Conservation (phyloP, 768 basidiomycete genomes). For the Boletus eberwhitei region DNA sequence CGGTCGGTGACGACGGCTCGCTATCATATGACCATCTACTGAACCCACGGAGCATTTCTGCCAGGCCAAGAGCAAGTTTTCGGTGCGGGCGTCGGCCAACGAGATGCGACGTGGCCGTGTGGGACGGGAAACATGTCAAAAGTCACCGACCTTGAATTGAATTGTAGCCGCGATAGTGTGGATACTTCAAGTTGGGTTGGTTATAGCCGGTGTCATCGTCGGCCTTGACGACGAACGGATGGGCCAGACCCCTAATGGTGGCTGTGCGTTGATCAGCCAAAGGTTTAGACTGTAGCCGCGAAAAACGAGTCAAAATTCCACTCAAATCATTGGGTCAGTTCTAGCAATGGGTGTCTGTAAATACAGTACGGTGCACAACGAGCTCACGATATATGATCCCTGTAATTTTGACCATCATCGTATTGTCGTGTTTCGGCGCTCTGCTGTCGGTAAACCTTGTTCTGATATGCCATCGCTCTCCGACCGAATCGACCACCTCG, state of each 20-base stretch:
- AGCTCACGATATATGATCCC: neutral
- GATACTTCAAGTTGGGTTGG: neutral
- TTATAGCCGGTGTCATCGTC: conserved; percentile 6
- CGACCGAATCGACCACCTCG: conserved; percentile 67
- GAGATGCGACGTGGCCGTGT: neutral
- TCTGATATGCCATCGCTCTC: conserved; percentile 52
- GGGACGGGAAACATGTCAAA: conserved; percentile 6
- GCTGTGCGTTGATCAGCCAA: conserved; percentile 12
- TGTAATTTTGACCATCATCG: neutral
- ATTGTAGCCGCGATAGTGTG: conserved; percentile 6
- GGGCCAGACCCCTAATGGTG: conserved; percentile 3
- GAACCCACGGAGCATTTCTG: conserved; percentile 24
- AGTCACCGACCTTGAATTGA: conserved; percentile 22
- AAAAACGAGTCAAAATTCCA: too few species aligned
- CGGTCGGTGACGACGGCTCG: conserved; percentile 17
- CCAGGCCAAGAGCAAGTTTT: neutral
- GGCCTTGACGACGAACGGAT: neutral
- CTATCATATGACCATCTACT: conserved; percentile 21
- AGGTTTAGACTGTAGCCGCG: too few species aligned
- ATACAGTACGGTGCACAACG: neutral
- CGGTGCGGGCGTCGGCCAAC: neutral
- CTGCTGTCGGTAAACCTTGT: neutral
- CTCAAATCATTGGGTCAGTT: too few species aligned
- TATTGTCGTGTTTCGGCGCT: neutral
- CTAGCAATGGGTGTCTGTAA: neutral